Evolutionary conservation across 495 filamentous ascomycete species (phyloP).

Genomic region (Talaromyces trachyspermus): DNA sequence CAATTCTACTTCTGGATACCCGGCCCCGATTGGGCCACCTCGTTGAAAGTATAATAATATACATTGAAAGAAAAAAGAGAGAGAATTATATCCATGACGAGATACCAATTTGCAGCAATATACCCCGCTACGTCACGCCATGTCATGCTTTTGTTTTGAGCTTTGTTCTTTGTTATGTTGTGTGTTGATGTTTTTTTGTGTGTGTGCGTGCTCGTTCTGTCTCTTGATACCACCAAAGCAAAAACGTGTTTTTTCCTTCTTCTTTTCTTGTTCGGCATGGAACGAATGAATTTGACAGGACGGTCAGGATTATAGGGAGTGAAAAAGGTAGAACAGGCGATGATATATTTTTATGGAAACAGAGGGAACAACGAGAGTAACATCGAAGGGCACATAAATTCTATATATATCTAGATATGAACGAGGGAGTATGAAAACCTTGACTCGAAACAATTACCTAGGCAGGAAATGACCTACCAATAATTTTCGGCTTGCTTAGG

Average conservation of each 20-base stretch:
- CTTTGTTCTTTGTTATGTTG: conserved; percentile 21
- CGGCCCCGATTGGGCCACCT: conserved; percentile 79
- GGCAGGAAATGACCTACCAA: no score
- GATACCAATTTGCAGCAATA: conserved; percentile 54
- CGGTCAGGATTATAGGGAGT: not conserved
- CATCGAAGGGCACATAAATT: no score
- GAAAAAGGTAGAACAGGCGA: no score
- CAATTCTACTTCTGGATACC: conserved; percentile 94
- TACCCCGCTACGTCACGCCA: conserved; percentile 47
- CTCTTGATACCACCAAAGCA: conserved; percentile 37
- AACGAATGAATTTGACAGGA: not conserved
- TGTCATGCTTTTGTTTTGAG: conserved; percentile 11
- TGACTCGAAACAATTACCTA: no score
- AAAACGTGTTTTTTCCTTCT: conserved; percentile 1
- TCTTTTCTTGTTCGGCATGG: not conserved
- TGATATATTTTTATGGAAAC: no score
- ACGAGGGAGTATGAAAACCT: no score
- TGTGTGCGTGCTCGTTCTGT: conserved; percentile 13
- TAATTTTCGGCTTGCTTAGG: no score
- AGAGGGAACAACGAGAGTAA: no score
- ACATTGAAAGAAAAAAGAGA: conserved; percentile 5
- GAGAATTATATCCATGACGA: conserved; percentile 12
- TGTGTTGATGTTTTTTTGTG: conserved; percentile 17
- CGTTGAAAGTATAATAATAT: conserved; percentile 50
- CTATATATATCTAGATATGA: no score